Conservation (phyloP, 1,284 basidiomycete species). For the Malassezia caprae region DNA sequence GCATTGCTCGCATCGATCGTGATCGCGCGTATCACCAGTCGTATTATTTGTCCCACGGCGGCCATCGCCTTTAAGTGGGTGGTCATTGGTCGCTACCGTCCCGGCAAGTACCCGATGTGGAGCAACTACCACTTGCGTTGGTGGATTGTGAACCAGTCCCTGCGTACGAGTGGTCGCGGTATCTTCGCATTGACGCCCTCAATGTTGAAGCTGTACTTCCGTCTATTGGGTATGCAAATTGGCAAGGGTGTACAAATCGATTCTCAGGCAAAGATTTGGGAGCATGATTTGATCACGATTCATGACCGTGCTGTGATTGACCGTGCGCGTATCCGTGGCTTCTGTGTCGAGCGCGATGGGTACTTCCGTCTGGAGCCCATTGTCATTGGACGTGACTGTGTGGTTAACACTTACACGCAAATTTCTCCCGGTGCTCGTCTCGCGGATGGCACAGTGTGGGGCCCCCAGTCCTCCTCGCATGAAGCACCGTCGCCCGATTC, state of each 20-base stretch:
- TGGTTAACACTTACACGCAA: constrained; percentile 47
- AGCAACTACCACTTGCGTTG: constrained; percentile 48
- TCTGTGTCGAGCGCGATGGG: constrained; percentile 47
- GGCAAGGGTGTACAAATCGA: constrained; percentile 44
- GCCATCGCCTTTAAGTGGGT: constrained; percentile 49
- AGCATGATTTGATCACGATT: constrained; percentile 47
- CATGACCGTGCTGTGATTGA: constrained; percentile 46
- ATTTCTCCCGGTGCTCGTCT: constrained; percentile 46
- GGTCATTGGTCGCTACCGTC: constrained; percentile 45
- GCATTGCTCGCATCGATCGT: constrained; percentile 42
- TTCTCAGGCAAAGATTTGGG: constrained; percentile 37
- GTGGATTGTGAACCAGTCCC: constrained; percentile 49
- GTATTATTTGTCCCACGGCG: constrained; percentile 46
- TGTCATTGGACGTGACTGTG: constrained; percentile 47
- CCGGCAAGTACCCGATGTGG: constrained; percentile 48
- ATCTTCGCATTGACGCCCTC: constrained; percentile 41
- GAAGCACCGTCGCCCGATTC: constrained; percentile 45
- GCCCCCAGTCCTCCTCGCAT: constrained; percentile 46
- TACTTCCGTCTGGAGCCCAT: constrained; percentile 47
- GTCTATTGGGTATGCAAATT: constrained; percentile 45
- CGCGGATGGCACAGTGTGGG: constrained; percentile 47
- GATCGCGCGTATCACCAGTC: constrained; percentile 43
- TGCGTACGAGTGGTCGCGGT: constrained; percentile 45
- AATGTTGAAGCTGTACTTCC: constrained; percentile 42
- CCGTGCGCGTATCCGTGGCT: constrained; percentile 45